Evolutionary conservation across 2,329 filamentous ascomycete species (phyloP).

Genomic region (Ceratocystiopsis brevicomis): DNA sequence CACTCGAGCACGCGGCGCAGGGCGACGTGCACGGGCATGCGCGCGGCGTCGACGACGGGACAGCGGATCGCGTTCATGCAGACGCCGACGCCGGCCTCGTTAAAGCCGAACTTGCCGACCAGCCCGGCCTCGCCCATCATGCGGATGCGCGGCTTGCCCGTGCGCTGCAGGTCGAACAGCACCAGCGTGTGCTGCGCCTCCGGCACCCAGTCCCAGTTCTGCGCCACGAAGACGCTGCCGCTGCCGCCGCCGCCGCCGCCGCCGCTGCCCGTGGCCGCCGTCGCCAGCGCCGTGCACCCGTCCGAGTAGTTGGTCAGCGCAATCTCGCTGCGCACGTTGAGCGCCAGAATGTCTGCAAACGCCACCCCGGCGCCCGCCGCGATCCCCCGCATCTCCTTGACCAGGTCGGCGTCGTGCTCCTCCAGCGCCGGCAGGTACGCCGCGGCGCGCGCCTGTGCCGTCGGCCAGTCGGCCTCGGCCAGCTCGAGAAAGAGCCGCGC

Average conservation of each 20-base stretch:
- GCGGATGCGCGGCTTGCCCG: neutral
- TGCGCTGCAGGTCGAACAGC: neutral
- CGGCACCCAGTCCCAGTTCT: conserved; percentile 5
- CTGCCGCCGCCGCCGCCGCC: neutral
- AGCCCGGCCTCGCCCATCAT: conserved; percentile 7
- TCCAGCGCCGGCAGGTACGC: neutral
- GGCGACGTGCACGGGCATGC: conserved; percentile 3
- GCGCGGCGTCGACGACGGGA: neutral
- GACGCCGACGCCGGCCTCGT: conserved; percentile 2
- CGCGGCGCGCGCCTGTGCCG: neutral
- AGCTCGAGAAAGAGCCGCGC: conserved; percentile 2
- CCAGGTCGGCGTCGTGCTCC: neutral
- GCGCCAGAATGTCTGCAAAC: conserved; percentile 31
- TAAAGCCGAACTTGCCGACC: conserved; percentile 3
- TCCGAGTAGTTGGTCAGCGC: conserved; percentile 4
- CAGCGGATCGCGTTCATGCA: conserved; percentile 5
- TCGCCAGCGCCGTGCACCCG: conserved; percentile 2
- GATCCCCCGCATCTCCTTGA: conserved; percentile 29
- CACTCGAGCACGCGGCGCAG: neutral
- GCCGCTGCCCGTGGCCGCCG: too few species aligned
- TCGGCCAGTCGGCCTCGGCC: neutral
- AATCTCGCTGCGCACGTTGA: conserved; percentile 17
- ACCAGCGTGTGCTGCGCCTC: conserved; percentile 1
- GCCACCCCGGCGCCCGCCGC: conserved; percentile 25
- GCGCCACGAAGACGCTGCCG: conserved; percentile 1